A percentile compares a stretch with the other conserved stretches of the same genome.
Conservation (phyloP, 371 early-diverging fungal species). For the Mortierella sp. region DNA sequence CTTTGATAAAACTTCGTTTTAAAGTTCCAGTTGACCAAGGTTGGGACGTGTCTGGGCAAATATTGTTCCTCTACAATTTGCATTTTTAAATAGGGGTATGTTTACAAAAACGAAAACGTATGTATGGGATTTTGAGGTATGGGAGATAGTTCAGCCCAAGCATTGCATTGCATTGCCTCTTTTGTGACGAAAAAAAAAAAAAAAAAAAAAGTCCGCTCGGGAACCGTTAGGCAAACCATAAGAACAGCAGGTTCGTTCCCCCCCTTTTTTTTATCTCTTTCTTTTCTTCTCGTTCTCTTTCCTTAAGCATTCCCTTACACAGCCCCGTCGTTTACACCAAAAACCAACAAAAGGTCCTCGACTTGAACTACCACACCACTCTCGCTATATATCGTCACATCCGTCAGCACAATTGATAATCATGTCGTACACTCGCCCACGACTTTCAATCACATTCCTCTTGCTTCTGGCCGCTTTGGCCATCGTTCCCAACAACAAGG, state of each 20-base stretch:
- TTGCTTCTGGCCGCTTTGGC: constrained; percentile 17
- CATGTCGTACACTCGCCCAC: constrained; percentile 19
- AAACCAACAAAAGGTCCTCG: background rate
- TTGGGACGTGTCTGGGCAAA: background rate
- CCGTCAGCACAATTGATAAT: background rate
- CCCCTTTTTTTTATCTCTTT: background rate
- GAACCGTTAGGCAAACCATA: background rate
- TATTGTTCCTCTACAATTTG: background rate
- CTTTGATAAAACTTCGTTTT: no score
- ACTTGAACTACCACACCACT: background rate
- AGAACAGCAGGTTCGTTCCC: background rate
- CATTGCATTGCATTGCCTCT: no score
- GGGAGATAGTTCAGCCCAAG: no score
- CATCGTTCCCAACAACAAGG: background rate
- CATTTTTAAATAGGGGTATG: constrained; percentile 1
- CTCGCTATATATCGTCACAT: background rate
- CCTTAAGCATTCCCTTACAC: background rate
- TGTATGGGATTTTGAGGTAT: no score
- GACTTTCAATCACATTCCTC: constrained; percentile 5
- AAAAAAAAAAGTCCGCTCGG: no score
- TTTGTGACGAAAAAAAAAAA: no score
- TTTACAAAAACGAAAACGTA: background rate
- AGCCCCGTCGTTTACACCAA: background rate
- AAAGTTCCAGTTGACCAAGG: no score
- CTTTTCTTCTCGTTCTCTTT: background rate